Evolutionary conservation across 1,284 basidiomycete genomes (phyloP), one percentile per base, ranked within the genome.

Genomic region (Melampsora larici-populina): DNA sequence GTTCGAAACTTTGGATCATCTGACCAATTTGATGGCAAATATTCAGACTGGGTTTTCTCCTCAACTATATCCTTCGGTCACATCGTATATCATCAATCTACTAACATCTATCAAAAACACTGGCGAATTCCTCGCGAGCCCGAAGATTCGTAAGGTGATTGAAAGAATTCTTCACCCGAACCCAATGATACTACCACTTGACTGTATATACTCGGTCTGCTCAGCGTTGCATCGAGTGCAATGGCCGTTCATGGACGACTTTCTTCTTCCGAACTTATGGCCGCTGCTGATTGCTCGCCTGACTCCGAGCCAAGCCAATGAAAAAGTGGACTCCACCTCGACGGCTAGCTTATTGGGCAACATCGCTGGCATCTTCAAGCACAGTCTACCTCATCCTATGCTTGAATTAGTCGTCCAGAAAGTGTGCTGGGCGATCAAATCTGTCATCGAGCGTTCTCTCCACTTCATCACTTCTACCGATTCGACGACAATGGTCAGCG

Each of bases 171-270:
- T 77, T 17, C 43, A 15, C 1, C 36, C 68, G 48, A 29, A 70
- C 58, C 36, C 48, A 62, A 43, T 29, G 17, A 46, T 46, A 26
- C 58, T 77, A 17, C 31, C 75, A 1, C 31, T 70, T 24, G 43
- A 63, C 40, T 36, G 48, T 55, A 24, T 70, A 26, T 77, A 70
- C 33, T 40, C 58, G 31, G 29, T 77, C 29, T 55, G 26, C 33
- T 77, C 67, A 15, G 60, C 75, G 17, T 67, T 77, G n/a, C 60
- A 70, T 29, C 75, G 46, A 51, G 33, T 77, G 18, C 63, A 70
- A 33, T 77, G 75, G 75, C 13, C 46, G 26, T 69, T 69, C 21
- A 51, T 77, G 43, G 75, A 77, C 49, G 60, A 64, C 43, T 77
- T 77, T 31, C 5, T 77, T 40, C 46, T 77, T 17, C 75, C 75